Base-by-base conservation (phyloP, 306 rosid species). In the Hippophae gyantsensis region DNA sequence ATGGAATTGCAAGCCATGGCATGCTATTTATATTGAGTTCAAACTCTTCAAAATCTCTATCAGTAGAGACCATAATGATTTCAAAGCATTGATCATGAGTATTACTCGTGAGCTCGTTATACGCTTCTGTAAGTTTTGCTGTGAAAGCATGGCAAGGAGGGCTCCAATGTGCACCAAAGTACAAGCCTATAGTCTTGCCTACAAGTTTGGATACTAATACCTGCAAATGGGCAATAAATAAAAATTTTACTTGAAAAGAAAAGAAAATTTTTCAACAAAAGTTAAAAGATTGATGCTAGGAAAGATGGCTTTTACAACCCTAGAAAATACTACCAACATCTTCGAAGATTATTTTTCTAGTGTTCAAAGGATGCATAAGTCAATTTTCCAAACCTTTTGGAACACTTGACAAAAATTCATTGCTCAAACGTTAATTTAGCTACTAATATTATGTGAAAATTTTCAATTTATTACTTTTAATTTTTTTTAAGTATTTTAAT, bases 1-100 rank as follows among this genome's bases (percentile, higher is more conserved):
- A 92, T 0, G 96, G 93, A 48, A 92, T 66, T 12, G 86, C 83
- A 10, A 81, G 95, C 99, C 96, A 92, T 5, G 96, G 94, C 95
- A 84, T 88, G 53, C 56, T 70, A 40, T 60, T 54, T 49, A 54
- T 58, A 69, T 76, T 77, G 50, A 77, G 74, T 58, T 86, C 79
- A 71, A 88, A 92, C 56, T 88, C 96, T 13, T 71, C 55, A 41
- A 66, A 78, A 68, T 88, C 90, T 69, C 85, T 76, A 67, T 92
- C 95, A 5, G 90, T 88, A 43, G 99, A 92, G 72, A 92, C 58
- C 14, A 83, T 62, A 49, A 92, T 74, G 69, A 86, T 69, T 73
- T 92, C 96, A 3, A 88, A 78, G 62, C 75, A 43, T 27, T 72
- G 67, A 1, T 60, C 76, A 10, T 70, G 60, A 14, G 60, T 47